Percentiles rank a stretch among this genome's conserved stretches.
phyloP scores from a whole-genome alignment of 306 rosid species.

The Rosa multiflora region DNA sequence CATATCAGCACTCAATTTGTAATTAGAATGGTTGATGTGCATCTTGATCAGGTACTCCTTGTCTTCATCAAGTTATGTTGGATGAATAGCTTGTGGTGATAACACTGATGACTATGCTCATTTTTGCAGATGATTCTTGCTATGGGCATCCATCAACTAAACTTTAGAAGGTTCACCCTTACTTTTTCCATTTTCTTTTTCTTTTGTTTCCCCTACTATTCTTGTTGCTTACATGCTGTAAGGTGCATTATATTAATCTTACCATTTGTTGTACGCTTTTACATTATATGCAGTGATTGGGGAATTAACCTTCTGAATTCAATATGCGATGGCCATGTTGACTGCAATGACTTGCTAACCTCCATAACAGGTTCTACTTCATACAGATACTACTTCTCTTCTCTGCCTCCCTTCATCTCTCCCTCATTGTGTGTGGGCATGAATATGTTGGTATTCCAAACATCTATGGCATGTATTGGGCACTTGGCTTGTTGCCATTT shows the following conservation, averaged over 20 bases:
- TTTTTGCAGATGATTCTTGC: conserved; percentile 65
- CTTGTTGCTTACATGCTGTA: conserved; percentile 15
- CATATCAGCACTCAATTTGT: conserved; percentile 68
- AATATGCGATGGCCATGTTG: conserved; percentile 60
- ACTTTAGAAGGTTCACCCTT: conserved; percentile 60
- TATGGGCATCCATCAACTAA: conserved; percentile 67
- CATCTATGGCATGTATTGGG: background rate
- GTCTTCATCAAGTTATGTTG: conserved; percentile 3
- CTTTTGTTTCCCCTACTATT: conserved; percentile 12
- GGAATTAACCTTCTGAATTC: conserved; percentile 69
- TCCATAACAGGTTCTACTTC: conserved; percentile 72
- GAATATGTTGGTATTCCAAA: background rate
- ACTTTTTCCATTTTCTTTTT: conserved; percentile 12
- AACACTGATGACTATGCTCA: conserved; percentile 30
- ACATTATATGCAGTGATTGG: conserved; percentile 64
- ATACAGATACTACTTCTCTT: background rate
- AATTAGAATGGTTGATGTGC: conserved; percentile 68
- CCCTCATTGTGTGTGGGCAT: background rate
- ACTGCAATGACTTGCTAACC: conserved; percentile 73
- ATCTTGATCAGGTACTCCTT: conserved; percentile 69
- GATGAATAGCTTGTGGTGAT: conserved; percentile 20
- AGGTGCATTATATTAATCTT: conserved; percentile 7
- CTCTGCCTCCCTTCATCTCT: conserved; percentile 9
- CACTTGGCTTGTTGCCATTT: background rate
- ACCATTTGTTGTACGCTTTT: background rate